These are phyloP conservation scores for Chrysoporthe puriensis DNA, from an alignment of 2,329 filamentous ascomycete species.

Conservation along the genomic window DNA sequence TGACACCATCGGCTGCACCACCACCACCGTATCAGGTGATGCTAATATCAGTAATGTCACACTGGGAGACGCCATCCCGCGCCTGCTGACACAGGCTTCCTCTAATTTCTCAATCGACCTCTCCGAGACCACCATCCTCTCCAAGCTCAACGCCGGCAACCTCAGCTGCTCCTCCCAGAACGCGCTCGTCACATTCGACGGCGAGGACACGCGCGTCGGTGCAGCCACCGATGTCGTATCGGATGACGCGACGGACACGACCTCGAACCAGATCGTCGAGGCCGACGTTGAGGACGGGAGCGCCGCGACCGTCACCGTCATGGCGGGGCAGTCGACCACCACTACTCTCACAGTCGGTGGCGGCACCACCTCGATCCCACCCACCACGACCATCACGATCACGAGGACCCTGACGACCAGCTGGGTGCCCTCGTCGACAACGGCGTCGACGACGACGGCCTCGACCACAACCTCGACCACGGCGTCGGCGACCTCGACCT, in stretches of 20 bases:
- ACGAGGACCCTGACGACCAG: conserved; percentile 36
- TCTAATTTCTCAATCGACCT: conserved; percentile 78
- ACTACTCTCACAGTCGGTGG: conserved; percentile 39
- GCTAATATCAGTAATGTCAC: conserved; percentile 68
- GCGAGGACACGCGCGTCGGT: conserved; percentile 46
- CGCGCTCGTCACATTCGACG: conserved; percentile 82
- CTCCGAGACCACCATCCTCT: conserved; percentile 69
- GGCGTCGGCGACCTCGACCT: conserved; percentile 38
- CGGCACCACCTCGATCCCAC: conserved; percentile 26
- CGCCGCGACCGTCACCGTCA: conserved; percentile 40
- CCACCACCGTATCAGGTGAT: conserved; percentile 49
- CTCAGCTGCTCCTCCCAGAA: conserved; percentile 86
- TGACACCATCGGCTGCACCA: conserved; percentile 56
- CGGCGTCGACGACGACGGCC: conserved; percentile 34
- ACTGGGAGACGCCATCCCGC: conserved; percentile 77
- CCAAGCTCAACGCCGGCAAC: conserved; percentile 74
- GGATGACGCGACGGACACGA: conserved; percentile 27
- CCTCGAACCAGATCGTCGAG: conserved; percentile 29
- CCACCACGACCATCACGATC: conserved; percentile 33
- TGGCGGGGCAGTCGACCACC: conserved; percentile 37
- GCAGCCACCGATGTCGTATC: conserved; percentile 35
- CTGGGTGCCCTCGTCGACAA: conserved; percentile 29
- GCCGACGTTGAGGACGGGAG: conserved; percentile 32
- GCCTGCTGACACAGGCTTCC: conserved; percentile 67
- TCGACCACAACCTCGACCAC: conserved; percentile 30